Conservation (phyloP, 1,284 basidiomycete species). For the Takashimella koratensis region DNA sequence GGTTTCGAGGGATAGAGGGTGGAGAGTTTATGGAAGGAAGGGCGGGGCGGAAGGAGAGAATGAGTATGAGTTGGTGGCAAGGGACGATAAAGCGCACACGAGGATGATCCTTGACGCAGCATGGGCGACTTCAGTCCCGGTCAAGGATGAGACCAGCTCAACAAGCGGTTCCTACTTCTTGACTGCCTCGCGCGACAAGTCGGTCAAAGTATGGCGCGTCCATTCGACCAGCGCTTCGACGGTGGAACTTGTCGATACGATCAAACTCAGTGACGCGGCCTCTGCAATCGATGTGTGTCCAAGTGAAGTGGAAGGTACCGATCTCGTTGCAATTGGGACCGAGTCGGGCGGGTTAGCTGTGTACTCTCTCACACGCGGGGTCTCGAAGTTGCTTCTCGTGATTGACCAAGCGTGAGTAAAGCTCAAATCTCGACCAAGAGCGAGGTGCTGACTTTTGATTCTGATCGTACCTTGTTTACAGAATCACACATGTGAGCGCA, state of each 20-base stretch:
- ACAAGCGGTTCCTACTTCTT: constrained; percentile 71
- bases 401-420: constrained; percentile 24
- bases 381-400: constrained; percentile 8
- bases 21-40: constrained; percentile 68
- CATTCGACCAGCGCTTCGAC: constrained; percentile 10
- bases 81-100: constrained; percentile 76
- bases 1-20: constrained; percentile 86
- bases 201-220: constrained; percentile 54
- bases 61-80: constrained; percentile 59
- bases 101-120: constrained; percentile 95
- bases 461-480: too few species aligned
- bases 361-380: constrained; percentile 15
- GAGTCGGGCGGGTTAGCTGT: constrained; percentile 46
- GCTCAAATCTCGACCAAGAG: too few species aligned
- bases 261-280: constrained; percentile 45
- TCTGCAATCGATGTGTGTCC: constrained; percentile 26
- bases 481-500: constrained; percentile 42
- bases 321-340: constrained; percentile 47
- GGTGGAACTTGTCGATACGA: constrained; percentile 13
- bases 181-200: constrained; percentile 93
- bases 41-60: constrained; percentile 27
- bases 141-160: constrained; percentile 46
- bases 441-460: too few species aligned
- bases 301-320: constrained; percentile 29
- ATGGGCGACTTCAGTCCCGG: constrained; percentile 71